Evolutionary conservation across 208 protist genomes (phyloP).

Genomic region (Blechomonas ayalai): DNA sequence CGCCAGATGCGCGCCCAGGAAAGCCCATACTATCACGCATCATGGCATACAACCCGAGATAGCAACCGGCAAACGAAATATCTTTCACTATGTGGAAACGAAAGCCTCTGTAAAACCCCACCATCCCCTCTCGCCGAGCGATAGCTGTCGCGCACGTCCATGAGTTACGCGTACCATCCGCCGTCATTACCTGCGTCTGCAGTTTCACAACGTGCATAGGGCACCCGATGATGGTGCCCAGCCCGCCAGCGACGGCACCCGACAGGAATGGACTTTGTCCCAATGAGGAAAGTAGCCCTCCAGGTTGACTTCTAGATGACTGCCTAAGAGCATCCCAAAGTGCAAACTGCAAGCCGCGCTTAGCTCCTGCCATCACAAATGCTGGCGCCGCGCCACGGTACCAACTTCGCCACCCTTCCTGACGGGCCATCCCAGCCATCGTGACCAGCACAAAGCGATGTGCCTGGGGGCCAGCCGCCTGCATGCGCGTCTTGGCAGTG

Average conservation of each 20-base stretch:
- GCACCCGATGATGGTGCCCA: constrained; percentile 81
- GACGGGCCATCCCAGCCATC: constrained; percentile 41
- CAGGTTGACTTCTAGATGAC: neutral
- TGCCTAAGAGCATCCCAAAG: constrained; percentile 61
- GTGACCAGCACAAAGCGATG: constrained; percentile 30
- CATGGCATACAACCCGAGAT: constrained; percentile 70
- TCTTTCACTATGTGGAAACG: constrained; percentile 68
- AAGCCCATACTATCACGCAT: constrained; percentile 8
- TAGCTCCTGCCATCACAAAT: constrained; percentile 67
- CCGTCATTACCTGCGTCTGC: constrained; percentile 69
- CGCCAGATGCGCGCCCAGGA: neutral
- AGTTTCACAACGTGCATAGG: constrained; percentile 88
- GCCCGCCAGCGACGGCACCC: constrained; percentile 69
- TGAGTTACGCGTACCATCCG: constrained; percentile 40
- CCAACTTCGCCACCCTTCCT: constrained; percentile 64
- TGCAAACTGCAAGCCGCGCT: constrained; percentile 84
- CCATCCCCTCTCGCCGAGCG: constrained; percentile 35
- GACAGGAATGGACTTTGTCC: constrained; percentile 45
- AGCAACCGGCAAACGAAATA: constrained; percentile 60
- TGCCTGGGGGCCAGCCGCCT: constrained; percentile 47
- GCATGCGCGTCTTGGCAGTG: constrained; percentile 87
- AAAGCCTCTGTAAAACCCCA: constrained; percentile 77
- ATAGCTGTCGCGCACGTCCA: constrained; percentile 70
- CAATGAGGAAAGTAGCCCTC: constrained; percentile 7
- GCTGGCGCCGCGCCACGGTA: constrained; percentile 78